A percentile compares a stretch with the other conserved stretches of the same genome.
These are phyloP conservation scores for Wickerhamomyces xylosicus DNA, from an alignment of 805 yeast species.

Conservation along the genomic window DNA sequence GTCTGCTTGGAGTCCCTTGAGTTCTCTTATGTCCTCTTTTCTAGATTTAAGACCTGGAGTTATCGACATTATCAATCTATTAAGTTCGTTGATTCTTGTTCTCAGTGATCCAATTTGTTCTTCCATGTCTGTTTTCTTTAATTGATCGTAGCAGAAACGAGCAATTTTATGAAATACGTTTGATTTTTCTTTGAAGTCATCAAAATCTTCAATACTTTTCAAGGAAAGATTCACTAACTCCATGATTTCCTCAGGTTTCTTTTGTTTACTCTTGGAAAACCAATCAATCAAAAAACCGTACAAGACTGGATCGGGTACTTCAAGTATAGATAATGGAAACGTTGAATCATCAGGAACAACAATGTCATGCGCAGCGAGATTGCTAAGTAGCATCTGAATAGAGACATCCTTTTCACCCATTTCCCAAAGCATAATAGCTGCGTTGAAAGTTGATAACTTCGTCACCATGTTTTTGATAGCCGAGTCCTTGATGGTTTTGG, in stretches of 20 bases:
- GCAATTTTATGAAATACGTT: conserved; percentile 53
- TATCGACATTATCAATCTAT: no score
- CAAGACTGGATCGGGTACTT: conserved; percentile 16
- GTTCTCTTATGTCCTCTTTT: conserved; percentile 32
- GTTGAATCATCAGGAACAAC: conserved; percentile 3
- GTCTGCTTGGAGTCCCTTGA: conserved; percentile 41
- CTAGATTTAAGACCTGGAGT: conserved; percentile 33
- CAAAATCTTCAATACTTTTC: conserved; percentile 6
- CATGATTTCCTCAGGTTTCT: conserved; percentile 49
- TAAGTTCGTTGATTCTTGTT: conserved; percentile 32
- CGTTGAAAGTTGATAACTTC: conserved; percentile 24
- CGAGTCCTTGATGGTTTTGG: conserved; percentile 10
- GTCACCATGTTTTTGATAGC: neutral
- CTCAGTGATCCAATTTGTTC: conserved; percentile 33
- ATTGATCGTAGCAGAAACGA: conserved; percentile 60
- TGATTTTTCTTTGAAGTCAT: conserved; percentile 24
- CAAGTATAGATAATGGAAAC: conserved; percentile 5
- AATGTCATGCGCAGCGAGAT: conserved; percentile 5
- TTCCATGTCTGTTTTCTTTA: conserved; percentile 31
- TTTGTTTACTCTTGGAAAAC: conserved; percentile 64
- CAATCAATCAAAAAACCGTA: conserved; percentile 48
- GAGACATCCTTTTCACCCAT: conserved; percentile 51
- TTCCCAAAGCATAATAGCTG: conserved; percentile 58
- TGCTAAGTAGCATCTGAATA: conserved; percentile 38
- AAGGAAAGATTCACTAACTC: conserved; percentile 37